These are phyloP conservation scores for Elaeis guineensis DNA, from an alignment of 176 grass and related monocot species.

Conservation along the genomic window DNA sequence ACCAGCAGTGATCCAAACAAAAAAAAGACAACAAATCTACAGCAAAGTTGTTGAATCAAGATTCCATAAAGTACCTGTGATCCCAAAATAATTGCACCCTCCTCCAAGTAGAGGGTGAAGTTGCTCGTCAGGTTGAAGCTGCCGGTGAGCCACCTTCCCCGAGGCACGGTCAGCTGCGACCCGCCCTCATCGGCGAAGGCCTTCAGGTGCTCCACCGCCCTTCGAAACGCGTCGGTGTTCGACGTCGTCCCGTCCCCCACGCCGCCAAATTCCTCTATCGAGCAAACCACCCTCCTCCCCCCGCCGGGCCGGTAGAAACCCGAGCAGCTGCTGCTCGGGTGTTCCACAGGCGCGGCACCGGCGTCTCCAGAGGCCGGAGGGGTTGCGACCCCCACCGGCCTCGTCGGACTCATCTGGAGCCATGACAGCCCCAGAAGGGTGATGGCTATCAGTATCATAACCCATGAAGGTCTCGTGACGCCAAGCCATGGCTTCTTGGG, in stretches of 20 bases:
- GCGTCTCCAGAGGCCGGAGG: neutral
- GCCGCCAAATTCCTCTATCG: slow-evolving; percentile 64
- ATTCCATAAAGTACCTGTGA: slow-evolving; percentile 44
- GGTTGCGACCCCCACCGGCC: neutral
- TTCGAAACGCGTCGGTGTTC: slow-evolving; percentile 64
- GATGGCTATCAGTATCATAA: slow-evolving; percentile 15
- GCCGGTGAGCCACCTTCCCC: slow-evolving; percentile 67
- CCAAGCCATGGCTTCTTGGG: neutral
- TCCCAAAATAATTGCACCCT: slow-evolving; percentile 62
- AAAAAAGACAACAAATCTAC: too few species aligned
- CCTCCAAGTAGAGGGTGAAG: slow-evolving; percentile 77
- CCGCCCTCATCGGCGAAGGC: slow-evolving; percentile 23
- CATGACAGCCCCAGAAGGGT: slow-evolving; percentile 13
- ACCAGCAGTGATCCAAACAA: too few species aligned
- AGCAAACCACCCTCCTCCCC: slow-evolving; percentile 38
- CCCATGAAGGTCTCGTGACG: neutral
- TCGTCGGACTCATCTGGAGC: slow-evolving; percentile 12
- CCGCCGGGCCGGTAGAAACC: slow-evolving; percentile 36
- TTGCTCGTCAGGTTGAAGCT: slow-evolving; percentile 93
- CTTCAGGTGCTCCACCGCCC: slow-evolving; percentile 37
- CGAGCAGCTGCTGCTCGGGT: slow-evolving; percentile 36
- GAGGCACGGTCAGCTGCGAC: slow-evolving; percentile 59
- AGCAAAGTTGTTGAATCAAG: too few species aligned
- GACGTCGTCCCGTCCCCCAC: slow-evolving; percentile 65
- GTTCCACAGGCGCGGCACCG: neutral